Evolutionary conservation across 441 rosid species (phyloP), one percentile per base, ranked within the genome.

Genomic region (Bocquillonia castaneifolia): DNA sequence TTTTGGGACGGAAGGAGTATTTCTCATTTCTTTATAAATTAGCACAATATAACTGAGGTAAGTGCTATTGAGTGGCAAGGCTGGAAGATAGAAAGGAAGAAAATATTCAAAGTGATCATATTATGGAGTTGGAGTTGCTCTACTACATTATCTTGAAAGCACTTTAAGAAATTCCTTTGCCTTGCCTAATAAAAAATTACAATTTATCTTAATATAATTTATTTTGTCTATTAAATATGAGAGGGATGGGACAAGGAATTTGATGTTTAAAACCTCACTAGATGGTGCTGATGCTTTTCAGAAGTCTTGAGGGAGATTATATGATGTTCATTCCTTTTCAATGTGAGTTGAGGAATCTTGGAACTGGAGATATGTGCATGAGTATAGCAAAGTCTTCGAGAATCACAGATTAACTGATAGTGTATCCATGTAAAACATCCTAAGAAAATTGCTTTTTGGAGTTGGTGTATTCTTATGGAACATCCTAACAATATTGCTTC

Each of bases 381-480:
- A 42, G 53, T 48, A 42, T 37, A 59, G 61, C 47, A 45, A 45
- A 42, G 59, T 72, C 32, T 73, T 69, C 26, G 26, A 32, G 22
- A 62, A 22, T 67, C 12, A 72, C 17, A 64, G 64, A 29, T 39
- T 64, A 36, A 32, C 44, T 32, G 5, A 22, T 64, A 36, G 20
- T 36, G 28, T 39, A 59, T 15, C 47, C 31, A 10, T 51, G 45
- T 28, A 13, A n/a, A 50, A 53, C 25, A n/a, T 18, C 37, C 34
- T 57, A 26, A 48, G 26, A 53, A 42, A 64, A 59, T 17, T 36
- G 22, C 66, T n/a, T 48, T 48, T 53, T 66, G 68, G 22, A n/a
- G 15, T 50, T 50, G n/a, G 25, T 45, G 23, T 32, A 56, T 22
- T 25, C 25, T 23, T 51, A 42, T 18, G 3, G 17, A 64, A 25